A percentile compares a stretch with the other conserved stretches of the same genome.
phyloP scores from a whole-genome alignment of 495 filamentous ascomycete genomes.

The Corynascus novoguineensis region DNA sequence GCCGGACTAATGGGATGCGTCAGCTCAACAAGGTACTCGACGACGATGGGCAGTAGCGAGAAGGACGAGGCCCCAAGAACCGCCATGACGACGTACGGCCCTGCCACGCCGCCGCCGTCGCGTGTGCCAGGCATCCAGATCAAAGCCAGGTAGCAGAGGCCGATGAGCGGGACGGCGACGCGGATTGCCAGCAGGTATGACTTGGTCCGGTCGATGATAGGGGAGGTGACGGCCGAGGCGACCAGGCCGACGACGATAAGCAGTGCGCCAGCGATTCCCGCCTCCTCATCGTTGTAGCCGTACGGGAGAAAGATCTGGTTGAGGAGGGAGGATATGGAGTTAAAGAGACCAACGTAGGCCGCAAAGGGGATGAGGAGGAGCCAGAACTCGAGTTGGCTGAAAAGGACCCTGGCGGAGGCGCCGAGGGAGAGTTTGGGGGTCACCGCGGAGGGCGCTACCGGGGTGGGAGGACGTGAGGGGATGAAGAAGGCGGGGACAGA shows the following conservation, averaged over 20 bases:
- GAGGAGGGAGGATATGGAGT: conserved; percentile 78
- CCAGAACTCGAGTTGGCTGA: conserved; percentile 60
- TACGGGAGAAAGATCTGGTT: conserved; percentile 87
- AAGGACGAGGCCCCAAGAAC: conserved; percentile 80
- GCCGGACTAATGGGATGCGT: conserved; percentile 85
- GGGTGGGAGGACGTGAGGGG: conserved; percentile 71
- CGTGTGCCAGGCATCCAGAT: conserved; percentile 73
- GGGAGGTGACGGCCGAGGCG: conserved; percentile 64
- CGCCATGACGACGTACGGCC: conserved; percentile 64
- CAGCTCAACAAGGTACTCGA: conserved; percentile 83
- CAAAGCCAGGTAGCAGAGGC: conserved; percentile 63
- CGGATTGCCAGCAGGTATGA: conserved; percentile 71
- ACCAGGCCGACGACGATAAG: conserved; percentile 89
- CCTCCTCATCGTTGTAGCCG: conserved; percentile 70
- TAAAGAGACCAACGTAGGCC: conserved; percentile 89
- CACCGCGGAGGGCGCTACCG: conserved; percentile 44
- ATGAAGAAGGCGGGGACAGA: conserved; percentile 80
- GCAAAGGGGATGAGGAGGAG: conserved; percentile 70
- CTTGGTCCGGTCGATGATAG: conserved; percentile 80
- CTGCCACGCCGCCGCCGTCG: conserved; percentile 46
- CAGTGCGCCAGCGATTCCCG: conserved; percentile 82
- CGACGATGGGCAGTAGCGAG: conserved; percentile 69
- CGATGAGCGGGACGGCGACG: conserved; percentile 69
- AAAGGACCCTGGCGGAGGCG: conserved; percentile 46
- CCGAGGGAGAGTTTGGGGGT: conserved; percentile 48